Conservation (phyloP, 1,139 yeast species). For the Saccharomycopsis hybrid region DNA sequence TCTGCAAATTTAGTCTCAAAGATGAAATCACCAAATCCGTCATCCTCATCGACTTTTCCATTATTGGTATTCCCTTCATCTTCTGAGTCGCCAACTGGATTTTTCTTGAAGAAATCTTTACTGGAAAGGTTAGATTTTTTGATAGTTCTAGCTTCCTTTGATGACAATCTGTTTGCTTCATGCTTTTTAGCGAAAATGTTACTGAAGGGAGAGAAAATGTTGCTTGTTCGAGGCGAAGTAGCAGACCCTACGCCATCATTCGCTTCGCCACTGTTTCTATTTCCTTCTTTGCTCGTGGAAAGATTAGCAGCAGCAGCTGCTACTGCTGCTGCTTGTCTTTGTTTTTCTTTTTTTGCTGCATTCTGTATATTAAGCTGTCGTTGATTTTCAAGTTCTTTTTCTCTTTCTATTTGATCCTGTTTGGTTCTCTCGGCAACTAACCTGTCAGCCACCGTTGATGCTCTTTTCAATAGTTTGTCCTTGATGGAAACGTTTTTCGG, state of each 20-base stretch:
- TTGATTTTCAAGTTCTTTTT: constrained; percentile 1
- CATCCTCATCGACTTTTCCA: constrained; percentile 8
- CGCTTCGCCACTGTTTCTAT: no score
- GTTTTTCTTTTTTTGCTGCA: no score
- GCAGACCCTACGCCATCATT: no score
- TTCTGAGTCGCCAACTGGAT: not conserved
- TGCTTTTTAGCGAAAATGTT: not conserved
- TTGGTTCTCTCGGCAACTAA: constrained; percentile 10
- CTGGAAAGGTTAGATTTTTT: constrained; percentile 13
- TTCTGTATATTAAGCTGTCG: not conserved
- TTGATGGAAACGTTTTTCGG: constrained; percentile 1
- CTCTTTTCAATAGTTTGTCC: constrained; percentile 15
- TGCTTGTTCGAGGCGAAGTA: no score
- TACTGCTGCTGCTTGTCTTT: no score
- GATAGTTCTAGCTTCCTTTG: constrained; percentile 10
- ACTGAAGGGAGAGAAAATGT: no score
- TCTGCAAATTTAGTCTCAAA: constrained; percentile 2
- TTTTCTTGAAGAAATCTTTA: constrained; percentile 9
- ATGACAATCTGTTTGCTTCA: constrained; percentile 1
- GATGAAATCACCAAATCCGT: constrained; percentile 17
- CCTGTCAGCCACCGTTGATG: constrained; percentile 13
- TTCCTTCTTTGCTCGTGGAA: no score
- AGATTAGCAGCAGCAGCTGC: no score
- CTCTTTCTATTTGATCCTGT: constrained; percentile 5
- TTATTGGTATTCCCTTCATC: constrained; percentile 2